phyloP scores from a whole-genome alignment of 805 yeast genomes.

The Metschnikowia amazonensis region DNA sequence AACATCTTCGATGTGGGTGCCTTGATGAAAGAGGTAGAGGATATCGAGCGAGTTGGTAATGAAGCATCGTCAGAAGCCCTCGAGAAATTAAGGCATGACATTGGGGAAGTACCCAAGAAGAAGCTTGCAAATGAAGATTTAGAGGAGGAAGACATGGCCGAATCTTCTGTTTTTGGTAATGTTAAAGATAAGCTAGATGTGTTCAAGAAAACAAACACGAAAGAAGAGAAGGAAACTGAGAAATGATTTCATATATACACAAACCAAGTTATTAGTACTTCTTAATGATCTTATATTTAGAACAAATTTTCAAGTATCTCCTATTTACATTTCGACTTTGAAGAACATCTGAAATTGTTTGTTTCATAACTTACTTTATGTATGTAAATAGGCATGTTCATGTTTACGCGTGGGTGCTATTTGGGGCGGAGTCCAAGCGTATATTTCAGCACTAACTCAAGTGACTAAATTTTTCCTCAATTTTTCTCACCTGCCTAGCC shows the following conservation, averaged over 20 bases:
- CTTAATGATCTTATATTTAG: neutral
- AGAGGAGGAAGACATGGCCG: constrained; percentile 11
- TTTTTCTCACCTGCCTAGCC: constrained; percentile 9
- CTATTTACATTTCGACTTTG: neutral
- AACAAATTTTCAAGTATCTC: too few relatives aligned
- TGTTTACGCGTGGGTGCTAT: constrained; percentile 4
- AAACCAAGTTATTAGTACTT: neutral
- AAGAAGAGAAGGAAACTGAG: neutral
- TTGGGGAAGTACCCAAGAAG: constrained; percentile 2
- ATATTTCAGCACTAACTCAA: constrained; percentile 13
- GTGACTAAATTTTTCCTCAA: constrained; percentile 14
- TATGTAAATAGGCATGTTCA: neutral
- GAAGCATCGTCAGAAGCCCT: constrained; percentile 11
- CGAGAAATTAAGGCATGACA: constrained; percentile 9
- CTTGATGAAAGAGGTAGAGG: constrained; percentile 40
- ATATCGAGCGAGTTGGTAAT: constrained; percentile 38
- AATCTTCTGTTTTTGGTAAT: constrained; percentile 7
- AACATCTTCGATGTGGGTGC: constrained; percentile 46
- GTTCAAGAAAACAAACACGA: neutral
- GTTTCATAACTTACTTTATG: neutral
- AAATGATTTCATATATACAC: too few relatives aligned
- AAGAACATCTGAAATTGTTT: neutral
- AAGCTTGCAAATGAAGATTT: constrained; percentile 12
- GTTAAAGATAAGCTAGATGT: constrained; percentile 5
- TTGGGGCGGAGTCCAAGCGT: constrained; percentile 8